phyloP scores from a whole-genome alignment of 805 yeast genomes.

The Saccharomycopsis oosterbeekiorum region DNA sequence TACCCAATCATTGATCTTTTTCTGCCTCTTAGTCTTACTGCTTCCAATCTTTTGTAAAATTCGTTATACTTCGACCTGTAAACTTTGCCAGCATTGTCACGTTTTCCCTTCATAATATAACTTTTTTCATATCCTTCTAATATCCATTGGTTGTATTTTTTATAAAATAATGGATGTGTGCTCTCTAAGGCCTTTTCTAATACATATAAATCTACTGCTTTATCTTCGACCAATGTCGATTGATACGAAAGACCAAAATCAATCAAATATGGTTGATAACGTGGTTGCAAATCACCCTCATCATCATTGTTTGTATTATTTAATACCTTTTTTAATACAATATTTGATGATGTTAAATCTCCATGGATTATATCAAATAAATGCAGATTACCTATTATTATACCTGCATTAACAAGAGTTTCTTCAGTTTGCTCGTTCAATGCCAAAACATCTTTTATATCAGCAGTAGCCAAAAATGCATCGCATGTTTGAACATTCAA shows the following conservation, averaged over 20 bases:
- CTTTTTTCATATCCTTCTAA: conserved; percentile 50
- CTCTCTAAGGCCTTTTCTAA: conserved; percentile 84
- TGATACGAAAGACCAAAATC: conserved; percentile 88
- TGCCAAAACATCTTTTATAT: conserved; percentile 18
- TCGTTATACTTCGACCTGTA: conserved; percentile 33
- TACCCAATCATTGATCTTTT: conserved; percentile 91
- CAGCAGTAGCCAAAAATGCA: conserved; percentile 7
- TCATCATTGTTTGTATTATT: not conserved
- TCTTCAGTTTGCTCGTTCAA: conserved; percentile 30
- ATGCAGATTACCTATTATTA: conserved; percentile 62
- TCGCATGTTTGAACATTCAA: conserved; percentile 18
- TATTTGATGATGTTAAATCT: conserved; percentile 85
- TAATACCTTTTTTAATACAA: conserved; percentile 38
- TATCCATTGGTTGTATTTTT: conserved; percentile 56
- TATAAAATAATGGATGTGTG: conserved; percentile 75
- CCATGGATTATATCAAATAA: conserved; percentile 79
- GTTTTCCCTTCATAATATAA: conserved; percentile 23
- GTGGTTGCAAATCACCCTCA: conserved; percentile 2
- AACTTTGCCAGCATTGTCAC: conserved; percentile 31
- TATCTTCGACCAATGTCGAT: conserved; percentile 73
- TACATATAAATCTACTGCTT: conserved; percentile 95
- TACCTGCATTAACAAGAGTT: conserved; percentile 49
- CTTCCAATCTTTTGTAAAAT: conserved; percentile 57
- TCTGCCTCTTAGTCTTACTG: conserved; percentile 84
- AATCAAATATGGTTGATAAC: conserved; percentile 51